Evolutionary conservation across 495 filamentous ascomycete species (phyloP).

Genomic region (Tuber melanosporum): DNA sequence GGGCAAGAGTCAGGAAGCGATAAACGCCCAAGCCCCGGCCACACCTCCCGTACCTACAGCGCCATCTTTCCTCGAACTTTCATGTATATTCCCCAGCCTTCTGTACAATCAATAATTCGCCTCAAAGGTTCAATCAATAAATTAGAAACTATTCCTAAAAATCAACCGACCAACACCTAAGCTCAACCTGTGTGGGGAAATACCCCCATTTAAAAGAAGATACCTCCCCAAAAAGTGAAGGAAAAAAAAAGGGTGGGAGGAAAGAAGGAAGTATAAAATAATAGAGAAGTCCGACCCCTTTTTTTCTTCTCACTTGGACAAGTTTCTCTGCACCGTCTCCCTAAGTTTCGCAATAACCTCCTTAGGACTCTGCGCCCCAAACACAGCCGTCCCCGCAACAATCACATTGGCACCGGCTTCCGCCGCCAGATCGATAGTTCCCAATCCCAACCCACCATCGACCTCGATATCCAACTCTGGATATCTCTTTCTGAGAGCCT

Average conservation of each 20-base stretch:
- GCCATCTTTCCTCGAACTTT: not conserved
- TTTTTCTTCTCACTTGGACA: constrained; percentile 8
- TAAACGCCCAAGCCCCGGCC: constrained; percentile 7
- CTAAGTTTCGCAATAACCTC: constrained; percentile 77
- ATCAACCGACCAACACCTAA: not conserved
- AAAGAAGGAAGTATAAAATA: not conserved
- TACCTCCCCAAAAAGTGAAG: not conserved
- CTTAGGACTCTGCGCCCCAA: constrained; percentile 79
- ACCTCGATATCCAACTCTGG: constrained; percentile 94
- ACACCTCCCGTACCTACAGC: not conserved
- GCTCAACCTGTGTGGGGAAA: not conserved
- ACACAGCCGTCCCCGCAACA: constrained; percentile 94
- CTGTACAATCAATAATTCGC: not conserved
- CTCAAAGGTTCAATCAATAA: not conserved
- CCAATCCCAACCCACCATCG: constrained; percentile 79
- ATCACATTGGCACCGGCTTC: constrained; percentile 97
- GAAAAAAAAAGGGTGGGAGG: not conserved
- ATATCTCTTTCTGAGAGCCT: constrained; percentile 72
- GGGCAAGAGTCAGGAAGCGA: constrained; percentile 34
- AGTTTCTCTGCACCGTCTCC: constrained; percentile 62
- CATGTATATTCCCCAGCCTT: not conserved
- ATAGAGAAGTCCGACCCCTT: not conserved
- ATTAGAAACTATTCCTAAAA: not conserved
- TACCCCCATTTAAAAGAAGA: not conserved
- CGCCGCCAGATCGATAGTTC: constrained; percentile 88